Evolutionary conservation across 371 early-diverging fungal species (phyloP), one percentile per base, ranked within the genome.

Genomic region (Capillidium rhysosporum): DNA sequence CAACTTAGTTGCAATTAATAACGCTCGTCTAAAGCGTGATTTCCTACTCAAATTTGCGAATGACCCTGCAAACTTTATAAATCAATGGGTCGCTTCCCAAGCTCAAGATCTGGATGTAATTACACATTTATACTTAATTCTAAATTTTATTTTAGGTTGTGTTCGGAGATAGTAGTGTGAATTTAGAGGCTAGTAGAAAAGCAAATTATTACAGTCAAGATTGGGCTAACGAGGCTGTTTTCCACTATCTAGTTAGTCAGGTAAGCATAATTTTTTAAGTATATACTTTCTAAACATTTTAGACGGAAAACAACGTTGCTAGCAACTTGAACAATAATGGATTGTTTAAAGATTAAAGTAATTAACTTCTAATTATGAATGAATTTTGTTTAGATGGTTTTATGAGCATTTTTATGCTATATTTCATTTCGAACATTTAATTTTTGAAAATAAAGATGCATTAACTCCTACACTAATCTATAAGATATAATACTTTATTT

Each of bases 1-100:
- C 52, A 71, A 71, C 45, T 79, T 94, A 21, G 83, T 82, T 57
- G 72, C 77, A 24, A 84, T 96, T 65, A 81, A 86, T 61, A 80
- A 85, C 39, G 77, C 77, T 39, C 85, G 89, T 57, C 71, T 85
- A 40, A 92, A 92, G 63, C 87, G 94, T 3, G 93, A 92, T 58
- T 97, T 97, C 62, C 71, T 97, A 72, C 67, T 81, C 40, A 69
- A 79, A 41, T 97, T 93, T 66, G 73, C 88, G 2, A 68, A 77
- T 28, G 78, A 88, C 54, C 95, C 97, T 0, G 82, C 82, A 23
- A 81, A 77, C 26, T 93, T 94, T 63, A 77, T 92, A 58, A 86
- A 92, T 61, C 73, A 80, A 54, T 92, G 90, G 90, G 71, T 93
- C 26, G 90, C 84, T 10, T 81, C 80, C 61, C 93, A 94, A 68